Evolutionary conservation across 352 stramenopile genomes (phyloP), one percentile per base, ranked within the genome.

Genomic region (Vaucheria bursata): DNA sequence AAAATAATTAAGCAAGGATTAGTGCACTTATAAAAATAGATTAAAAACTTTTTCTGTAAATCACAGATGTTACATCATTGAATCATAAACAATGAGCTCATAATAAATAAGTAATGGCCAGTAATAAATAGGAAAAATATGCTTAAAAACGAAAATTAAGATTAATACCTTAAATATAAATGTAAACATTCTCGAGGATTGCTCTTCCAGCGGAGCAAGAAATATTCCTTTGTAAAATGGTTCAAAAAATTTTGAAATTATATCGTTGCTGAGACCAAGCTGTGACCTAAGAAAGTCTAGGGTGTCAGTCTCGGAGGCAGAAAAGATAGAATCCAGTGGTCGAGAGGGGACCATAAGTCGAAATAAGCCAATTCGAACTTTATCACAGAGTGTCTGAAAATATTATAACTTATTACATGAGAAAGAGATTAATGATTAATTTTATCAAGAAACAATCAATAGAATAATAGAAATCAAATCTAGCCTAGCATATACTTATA

Each of bases 141-240:
- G n/a, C n/a, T n/a, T n/a, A n/a, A n/a, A n/a, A n/a, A n/a, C n/a
- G n/a, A n/a, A n/a, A n/a, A n/a, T n/a, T n/a, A n/a, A n/a, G n/a
- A n/a, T n/a, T n/a, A n/a, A n/a, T n/a, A n/a, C n/a, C n/a, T n/a
- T 90, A 73, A 94, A 91, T 0, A 94, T 80, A 75, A 92, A 94
- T 53, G 88, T 84, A 82, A 94, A 92, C 88, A 94, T 92, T 7
- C 85, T 76, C 18, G 87, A 92, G 3, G 85, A 91, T 81, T 93
- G 88, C 71, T 90, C 64, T 33, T 86, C 71, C 18, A 94, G 81
- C 1, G 86, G 83, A 29, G 87, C 80, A 5, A 94, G 79, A 77
- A 90, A 94, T 45, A 94, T 92, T 4, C 89, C 89, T 70, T 73
- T 86, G 36, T 92, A 80, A 81, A 94, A 94, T 7, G 89, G 89